phyloP scores from a whole-genome alignment of 495 filamentous ascomycete genomes.

The Halenospora varia region DNA sequence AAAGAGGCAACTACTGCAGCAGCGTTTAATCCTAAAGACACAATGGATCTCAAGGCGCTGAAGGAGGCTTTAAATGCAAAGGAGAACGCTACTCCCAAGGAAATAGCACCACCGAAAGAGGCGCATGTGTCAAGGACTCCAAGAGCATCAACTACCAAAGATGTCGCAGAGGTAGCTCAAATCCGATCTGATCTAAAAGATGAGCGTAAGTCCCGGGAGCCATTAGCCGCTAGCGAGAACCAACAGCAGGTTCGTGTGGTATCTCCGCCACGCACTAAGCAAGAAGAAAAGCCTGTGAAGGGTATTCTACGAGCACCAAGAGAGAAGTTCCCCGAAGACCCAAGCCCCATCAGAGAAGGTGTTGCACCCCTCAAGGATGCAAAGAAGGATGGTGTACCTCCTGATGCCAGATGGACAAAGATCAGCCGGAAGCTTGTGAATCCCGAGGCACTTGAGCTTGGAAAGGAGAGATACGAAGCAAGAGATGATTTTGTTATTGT shows the following conservation, averaged over 20 bases:
- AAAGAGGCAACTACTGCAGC: constrained; percentile 15
- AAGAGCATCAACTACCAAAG: constrained; percentile 16
- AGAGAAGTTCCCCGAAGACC: constrained; percentile 74
- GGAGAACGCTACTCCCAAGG: constrained; percentile 6
- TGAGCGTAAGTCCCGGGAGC: constrained; percentile 14
- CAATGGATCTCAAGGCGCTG: constrained; percentile 39
- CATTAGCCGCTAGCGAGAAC: constrained; percentile 25
- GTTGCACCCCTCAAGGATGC: constrained; percentile 84
- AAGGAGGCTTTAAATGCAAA: constrained; percentile 40
- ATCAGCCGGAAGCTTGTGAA: constrained; percentile 80
- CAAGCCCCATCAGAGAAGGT: constrained; percentile 75
- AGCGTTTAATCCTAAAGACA: constrained; percentile 48
- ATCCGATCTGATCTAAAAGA: constrained; percentile 18
- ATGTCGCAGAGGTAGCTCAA: constrained; percentile 14
- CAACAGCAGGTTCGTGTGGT: constrained; percentile 43
- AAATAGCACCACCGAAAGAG: constrained; percentile 2
- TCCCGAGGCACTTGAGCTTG: constrained; percentile 70
- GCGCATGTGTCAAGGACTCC: constrained; percentile 1
- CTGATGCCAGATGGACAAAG: constrained; percentile 84
- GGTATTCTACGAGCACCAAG: constrained; percentile 70
- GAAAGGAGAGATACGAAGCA: constrained; percentile 78
- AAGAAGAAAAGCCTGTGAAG: constrained; percentile 51
- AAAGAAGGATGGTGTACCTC: constrained; percentile 64
- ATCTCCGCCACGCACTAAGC: constrained; percentile 47
- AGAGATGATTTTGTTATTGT: constrained; percentile 83